Evolutionary conservation across 257 asterid genomes (phyloP).

Genomic region (Agastache rugosa): DNA sequence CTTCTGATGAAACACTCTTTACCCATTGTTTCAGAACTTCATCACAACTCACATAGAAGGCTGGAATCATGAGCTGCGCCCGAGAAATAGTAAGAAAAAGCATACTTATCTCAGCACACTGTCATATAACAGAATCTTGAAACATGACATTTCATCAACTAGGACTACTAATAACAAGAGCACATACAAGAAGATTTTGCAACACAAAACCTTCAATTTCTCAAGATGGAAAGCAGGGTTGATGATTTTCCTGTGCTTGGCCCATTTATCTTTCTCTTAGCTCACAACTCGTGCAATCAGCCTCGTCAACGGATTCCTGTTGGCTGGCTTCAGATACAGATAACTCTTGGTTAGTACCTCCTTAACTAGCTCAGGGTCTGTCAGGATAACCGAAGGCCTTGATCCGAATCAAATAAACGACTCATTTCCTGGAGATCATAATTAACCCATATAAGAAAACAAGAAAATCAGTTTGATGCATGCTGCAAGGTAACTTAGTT

Average conservation of each 20-base stretch:
- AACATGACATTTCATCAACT: no score
- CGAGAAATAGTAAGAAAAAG: neutral
- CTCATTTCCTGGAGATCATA: constrained; percentile 44
- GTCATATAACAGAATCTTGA: neutral
- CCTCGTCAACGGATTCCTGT: constrained; percentile 40
- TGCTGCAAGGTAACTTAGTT: neutral
- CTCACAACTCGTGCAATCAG: constrained; percentile 39
- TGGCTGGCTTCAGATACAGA: constrained; percentile 42
- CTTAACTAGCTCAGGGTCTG: constrained; percentile 48
- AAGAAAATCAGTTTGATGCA: neutral
- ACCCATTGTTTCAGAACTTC: constrained; percentile 56
- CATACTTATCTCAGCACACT: neutral
- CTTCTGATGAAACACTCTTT: constrained; percentile 35
- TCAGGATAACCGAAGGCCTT: constrained; percentile 38
- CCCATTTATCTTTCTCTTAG: constrained; percentile 58
- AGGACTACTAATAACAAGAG: neutral
- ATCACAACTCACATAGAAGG: constrained; percentile 45
- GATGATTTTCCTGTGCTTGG: constrained; percentile 52
- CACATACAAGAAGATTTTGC: neutral
- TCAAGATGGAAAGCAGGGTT: constrained; percentile 64
- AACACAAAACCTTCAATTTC: constrained; percentile 46
- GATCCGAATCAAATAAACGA: constrained; percentile 54
- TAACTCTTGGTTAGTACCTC: constrained; percentile 49
- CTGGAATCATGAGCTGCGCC: constrained; percentile 54
- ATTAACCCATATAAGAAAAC: neutral